A percentile compares a stretch with the other conserved stretches of the same genome.
Evolutionary conservation across 345 rosid species (phyloP).

Genomic region (Rhodamnia rubescens): DNA sequence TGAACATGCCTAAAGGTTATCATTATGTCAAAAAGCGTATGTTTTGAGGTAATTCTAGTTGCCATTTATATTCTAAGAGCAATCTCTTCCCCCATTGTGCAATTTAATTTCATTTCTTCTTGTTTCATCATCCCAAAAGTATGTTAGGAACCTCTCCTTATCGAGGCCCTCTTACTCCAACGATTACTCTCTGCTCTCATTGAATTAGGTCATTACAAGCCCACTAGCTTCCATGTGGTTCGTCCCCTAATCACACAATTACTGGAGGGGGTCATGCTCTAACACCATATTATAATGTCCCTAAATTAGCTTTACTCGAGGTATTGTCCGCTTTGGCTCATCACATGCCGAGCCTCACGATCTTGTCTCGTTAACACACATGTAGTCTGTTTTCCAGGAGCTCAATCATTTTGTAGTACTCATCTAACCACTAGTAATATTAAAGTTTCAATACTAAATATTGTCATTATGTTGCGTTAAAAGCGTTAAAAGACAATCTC

Average conservation of each 20-base stretch:
- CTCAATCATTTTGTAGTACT: background rate
- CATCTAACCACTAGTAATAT: background rate
- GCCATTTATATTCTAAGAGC: background rate
- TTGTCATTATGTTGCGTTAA: background rate
- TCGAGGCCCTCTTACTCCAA: background rate
- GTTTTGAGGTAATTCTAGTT: background rate
- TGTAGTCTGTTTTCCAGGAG: background rate
- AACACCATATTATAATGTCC: background rate
- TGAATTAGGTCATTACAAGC: background rate
- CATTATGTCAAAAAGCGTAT: background rate
- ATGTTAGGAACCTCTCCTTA: rapidly evolving
- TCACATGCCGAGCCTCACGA: background rate
- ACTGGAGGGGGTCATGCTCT: background rate
- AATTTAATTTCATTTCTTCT: background rate
- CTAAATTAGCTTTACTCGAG: background rate
- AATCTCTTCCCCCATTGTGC: background rate
- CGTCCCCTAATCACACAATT: background rate
- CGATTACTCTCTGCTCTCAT: background rate
- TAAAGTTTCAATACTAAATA: background rate
- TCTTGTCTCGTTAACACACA: background rate
- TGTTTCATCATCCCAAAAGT: background rate
- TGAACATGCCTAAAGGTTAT: too few species aligned
- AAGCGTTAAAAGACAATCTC: background rate
- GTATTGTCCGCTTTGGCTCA: background rate
- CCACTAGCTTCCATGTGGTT: background rate